phyloP scores from a whole-genome alignment of 2,329 filamentous ascomycete species.

The Pseudopyricularia javanii region DNA sequence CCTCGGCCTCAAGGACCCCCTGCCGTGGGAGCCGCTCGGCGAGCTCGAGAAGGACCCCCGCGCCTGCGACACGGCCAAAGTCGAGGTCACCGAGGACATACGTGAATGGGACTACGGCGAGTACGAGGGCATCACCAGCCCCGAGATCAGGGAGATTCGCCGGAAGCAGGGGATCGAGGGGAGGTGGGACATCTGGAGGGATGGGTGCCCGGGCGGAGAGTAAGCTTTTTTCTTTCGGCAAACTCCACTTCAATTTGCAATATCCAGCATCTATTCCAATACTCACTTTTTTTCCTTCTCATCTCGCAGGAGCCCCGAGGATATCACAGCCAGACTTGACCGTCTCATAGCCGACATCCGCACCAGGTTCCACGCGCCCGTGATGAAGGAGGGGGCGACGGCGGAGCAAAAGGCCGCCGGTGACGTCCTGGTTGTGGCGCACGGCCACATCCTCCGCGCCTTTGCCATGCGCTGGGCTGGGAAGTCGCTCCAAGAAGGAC shows the following conservation, averaged over 20 bases:
- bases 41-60: slow-evolving; percentile 19
- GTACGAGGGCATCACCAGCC: slow-evolving; percentile 70
- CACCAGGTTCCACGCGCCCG: slow-evolving; percentile 47
- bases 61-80: slow-evolving; percentile 38
- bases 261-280: neutral
- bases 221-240: slow-evolving; percentile 25
- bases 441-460: slow-evolving; percentile 79
- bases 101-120: slow-evolving; percentile 82
- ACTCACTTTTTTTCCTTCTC: slow-evolving; percentile 3
- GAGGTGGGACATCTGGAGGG: slow-evolving; percentile 78
- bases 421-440: slow-evolving; percentile 72
- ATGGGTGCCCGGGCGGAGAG: slow-evolving; percentile 80
- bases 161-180: slow-evolving; percentile 42
- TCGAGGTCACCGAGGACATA: slow-evolving; percentile 60
- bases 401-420: slow-evolving; percentile 17
- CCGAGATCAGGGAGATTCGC: slow-evolving; percentile 50
- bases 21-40: slow-evolving; percentile 57
- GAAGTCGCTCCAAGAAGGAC: slow-evolving; percentile 61
- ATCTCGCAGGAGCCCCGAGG: slow-evolving; percentile 46
- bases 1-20: slow-evolving; percentile 52
- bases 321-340: slow-evolving; percentile 64
- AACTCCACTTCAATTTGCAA: no score
- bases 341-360: slow-evolving; percentile 65
- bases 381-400: slow-evolving; percentile 39
- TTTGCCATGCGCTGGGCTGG: slow-evolving; percentile 81